Evolutionary conservation across 2,329 filamentous ascomycete genomes (phyloP), one percentile per base, ranked within the genome.

Genomic region (Thelonectria olida): DNA sequence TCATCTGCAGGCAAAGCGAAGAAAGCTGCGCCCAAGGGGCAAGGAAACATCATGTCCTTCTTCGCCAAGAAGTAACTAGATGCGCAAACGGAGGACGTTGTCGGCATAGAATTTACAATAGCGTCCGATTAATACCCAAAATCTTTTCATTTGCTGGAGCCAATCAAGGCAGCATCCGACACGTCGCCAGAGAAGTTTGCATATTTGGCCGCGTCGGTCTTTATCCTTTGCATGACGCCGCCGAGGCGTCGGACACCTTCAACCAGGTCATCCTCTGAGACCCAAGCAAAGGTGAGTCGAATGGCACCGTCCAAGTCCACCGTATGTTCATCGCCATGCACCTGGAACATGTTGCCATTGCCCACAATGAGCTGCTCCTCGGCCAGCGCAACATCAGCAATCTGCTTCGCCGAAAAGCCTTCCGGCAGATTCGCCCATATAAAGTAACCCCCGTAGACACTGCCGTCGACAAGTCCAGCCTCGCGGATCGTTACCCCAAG

Each of bases 1-100:
- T 82, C 83, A 12, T 80, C 84, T 60, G 79, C 79, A 6, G 74
- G 73, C 45, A 87, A 84, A 68, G 75, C 82, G 22, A 88, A 85
- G 70, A 90, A 90, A 73, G 71, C 79, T 19, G 79, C 79, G 2
- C 79, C 81, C 1, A 92, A 92, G 73, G 77, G 86, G 3, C 90
- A 93, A 72, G 93, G 93, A 3, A 97, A 84, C 74, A 97, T 97
- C 73, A 97, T 94, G 90, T 93, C 90, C 1, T 97, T 97, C 79
- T 97, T 97, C 76, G 85, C 85, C 41, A 97, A 96, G 81, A 96
- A 93, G 72, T 91, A 68, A 28, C 42, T 10, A 9, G 25, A 19
- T 2, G 22, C 2, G 22, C 25, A 20, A 9, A 25, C 15, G 41
- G 20, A 45, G n/a, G 17, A 28, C 5, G n/a, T 17, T 28, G 13